Evolutionary conservation across 2,329 filamentous ascomycete genomes (phyloP), one percentile per base, ranked within the genome.

Genomic region (Fusarium sp.): DNA sequence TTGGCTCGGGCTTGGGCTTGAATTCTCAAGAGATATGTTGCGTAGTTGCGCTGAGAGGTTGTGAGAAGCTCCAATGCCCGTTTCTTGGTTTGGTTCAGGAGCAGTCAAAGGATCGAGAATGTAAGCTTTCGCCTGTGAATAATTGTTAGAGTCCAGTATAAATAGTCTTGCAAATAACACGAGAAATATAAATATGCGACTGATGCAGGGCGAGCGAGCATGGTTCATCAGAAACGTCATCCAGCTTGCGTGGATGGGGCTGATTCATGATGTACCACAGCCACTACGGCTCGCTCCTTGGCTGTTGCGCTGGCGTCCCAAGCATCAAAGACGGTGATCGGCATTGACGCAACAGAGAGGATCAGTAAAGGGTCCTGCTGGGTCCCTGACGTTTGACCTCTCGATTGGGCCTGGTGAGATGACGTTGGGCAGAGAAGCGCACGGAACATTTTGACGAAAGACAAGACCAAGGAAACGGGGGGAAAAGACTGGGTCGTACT

Each of bases 31-130:
- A 46, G 69, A 75, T 31, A 75, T 67, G 22, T 64, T 70, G 38
- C 64, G 72, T 8, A 75, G 53, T 44, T 73, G 69, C 42, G 75
- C 68, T n/a, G 75, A 67, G 46, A 78, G 71, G 53, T 57, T 73
- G 46, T 75, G 69, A 31, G 73, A 77, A 57, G 75, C 71, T 63
- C 73, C 71, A 46, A 77, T 64, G 9, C 92, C 91, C 56, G 90
- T 92, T 79, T 93, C 90, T 70, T 92, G 88, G 69, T 86, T 89
- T 16, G 92, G 92, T 70, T 93, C 90, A 11, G 91, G 91, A 24
- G 87, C 91, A 75, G 86, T 90, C 70, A 94, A 84, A 72, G 92
- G 93, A 75, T 93, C 91, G 73, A 94, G 88, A 51, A 94, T 85
- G 78, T 92, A 91, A 77, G 89, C 87, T 62, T 87, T 85, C 49